phyloP scores from a whole-genome alignment of 2,329 filamentous ascomycete genomes.

The Didymella glomerata region DNA sequence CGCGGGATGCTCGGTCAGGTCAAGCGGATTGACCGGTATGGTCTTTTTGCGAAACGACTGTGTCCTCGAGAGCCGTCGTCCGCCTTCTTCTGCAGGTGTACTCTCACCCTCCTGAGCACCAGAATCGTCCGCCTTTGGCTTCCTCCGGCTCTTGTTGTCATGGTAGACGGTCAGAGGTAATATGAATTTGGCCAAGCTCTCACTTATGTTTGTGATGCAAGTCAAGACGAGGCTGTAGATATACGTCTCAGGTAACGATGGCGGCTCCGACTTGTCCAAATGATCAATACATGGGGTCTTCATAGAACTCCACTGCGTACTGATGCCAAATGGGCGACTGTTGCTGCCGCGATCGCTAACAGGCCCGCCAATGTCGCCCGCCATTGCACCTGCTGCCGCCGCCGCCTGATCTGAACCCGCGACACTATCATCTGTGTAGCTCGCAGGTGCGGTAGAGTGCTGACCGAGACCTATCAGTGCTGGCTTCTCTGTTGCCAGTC shows the following conservation, averaged over 20 bases:
- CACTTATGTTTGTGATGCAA: slow-evolving; percentile 88
- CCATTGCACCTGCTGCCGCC: slow-evolving; percentile 85
- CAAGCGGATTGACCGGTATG: slow-evolving; percentile 83
- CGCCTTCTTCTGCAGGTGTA: slow-evolving; percentile 36
- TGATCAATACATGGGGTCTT: slow-evolving; percentile 91
- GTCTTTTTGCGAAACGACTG: slow-evolving; percentile 77
- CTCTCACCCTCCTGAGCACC: slow-evolving; percentile 31
- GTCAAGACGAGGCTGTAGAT: slow-evolving; percentile 88
- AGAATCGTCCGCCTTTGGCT: slow-evolving; percentile 52
- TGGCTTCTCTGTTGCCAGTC: slow-evolving; percentile 90
- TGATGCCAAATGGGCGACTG: slow-evolving; percentile 79
- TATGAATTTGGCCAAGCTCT: slow-evolving; percentile 91
- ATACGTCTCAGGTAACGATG: slow-evolving; percentile 87
- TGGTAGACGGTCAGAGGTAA: slow-evolving; percentile 85
- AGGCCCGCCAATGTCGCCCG: slow-evolving; percentile 80
- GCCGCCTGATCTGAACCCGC: slow-evolving; percentile 81
- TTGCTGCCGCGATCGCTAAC: slow-evolving; percentile 66
- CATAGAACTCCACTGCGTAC: slow-evolving; percentile 88
- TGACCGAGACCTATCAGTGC: slow-evolving; percentile 85
- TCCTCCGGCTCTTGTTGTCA: slow-evolving; percentile 63
- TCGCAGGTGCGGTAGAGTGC: slow-evolving; percentile 82
- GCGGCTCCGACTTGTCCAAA: slow-evolving; percentile 88
- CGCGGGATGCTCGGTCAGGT: slow-evolving; percentile 75
- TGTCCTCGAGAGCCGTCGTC: slow-evolving; percentile 63
- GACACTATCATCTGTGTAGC: slow-evolving; percentile 64